Evolutionary conservation across 768 basidiomycete genomes (phyloP).

Genomic region (Serendipita sp.): DNA sequence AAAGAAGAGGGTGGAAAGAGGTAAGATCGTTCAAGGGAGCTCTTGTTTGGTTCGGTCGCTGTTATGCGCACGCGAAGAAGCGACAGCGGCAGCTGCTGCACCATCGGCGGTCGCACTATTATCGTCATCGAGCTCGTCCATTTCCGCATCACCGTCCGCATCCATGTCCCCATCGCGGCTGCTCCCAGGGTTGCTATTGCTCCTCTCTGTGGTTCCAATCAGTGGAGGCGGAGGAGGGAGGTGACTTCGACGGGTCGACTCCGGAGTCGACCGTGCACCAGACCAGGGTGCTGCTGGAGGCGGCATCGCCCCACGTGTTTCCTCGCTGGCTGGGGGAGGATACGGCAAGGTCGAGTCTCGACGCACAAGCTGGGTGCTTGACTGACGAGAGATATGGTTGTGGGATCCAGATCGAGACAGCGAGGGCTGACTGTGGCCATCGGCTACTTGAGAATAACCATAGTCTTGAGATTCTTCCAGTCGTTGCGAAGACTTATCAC

Average conservation of each 20-base stretch:
- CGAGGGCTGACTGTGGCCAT: not conserved
- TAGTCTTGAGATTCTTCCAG: not conserved
- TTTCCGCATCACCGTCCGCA: slow-evolving; percentile 20
- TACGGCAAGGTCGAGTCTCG: too few species aligned
- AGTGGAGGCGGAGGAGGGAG: not conserved
- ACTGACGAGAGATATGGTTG: not conserved
- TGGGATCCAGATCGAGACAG: not conserved
- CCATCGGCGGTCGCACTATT: not conserved
- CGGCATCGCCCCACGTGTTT: too few species aligned
- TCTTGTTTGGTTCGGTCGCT: too few species aligned
- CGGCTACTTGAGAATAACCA: not conserved
- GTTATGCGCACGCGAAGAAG: too few species aligned
- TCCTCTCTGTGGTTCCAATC: not conserved
- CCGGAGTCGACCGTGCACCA: not conserved
- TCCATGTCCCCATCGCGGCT: slow-evolving; percentile 9
- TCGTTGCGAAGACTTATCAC: not conserved
- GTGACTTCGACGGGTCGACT: not conserved
- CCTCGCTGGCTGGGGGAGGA: too few species aligned
- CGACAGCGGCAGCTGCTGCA: not conserved
- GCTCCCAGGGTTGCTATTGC: slow-evolving; percentile 4
- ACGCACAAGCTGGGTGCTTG: not conserved
- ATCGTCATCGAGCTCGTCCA: slow-evolving; percentile 18
- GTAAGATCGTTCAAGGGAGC: too few species aligned
- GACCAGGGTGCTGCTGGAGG: not conserved
- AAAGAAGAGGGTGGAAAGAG: not conserved